Conservation (phyloP, 1,284 basidiomycete genomes). For the Trichosporon asahii region DNA sequence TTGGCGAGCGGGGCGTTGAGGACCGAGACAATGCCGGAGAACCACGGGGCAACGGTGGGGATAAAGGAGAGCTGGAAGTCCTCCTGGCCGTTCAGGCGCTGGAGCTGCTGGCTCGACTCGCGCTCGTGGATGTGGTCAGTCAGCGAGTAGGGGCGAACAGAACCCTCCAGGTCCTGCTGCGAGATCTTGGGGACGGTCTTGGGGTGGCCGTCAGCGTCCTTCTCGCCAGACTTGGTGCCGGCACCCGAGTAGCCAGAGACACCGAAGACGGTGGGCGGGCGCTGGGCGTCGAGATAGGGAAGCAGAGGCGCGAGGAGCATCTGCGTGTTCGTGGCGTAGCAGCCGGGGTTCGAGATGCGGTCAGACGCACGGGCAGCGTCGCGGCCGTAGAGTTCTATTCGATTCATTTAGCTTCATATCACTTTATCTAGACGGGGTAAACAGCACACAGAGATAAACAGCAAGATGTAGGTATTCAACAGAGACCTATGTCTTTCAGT, state of each 20-base stretch:
- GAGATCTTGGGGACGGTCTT: constrained; percentile 78
- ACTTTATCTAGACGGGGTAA: constrained; percentile 16
- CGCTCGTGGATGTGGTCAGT: constrained; percentile 99
- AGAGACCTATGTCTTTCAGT: neutral
- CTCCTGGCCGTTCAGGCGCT: constrained; percentile 56
- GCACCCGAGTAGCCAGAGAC: constrained; percentile 93
- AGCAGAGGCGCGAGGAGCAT: constrained; percentile 86
- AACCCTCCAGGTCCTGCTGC: constrained; percentile 69
- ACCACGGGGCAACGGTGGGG: constrained; percentile 88
- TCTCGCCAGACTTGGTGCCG: constrained; percentile 71
- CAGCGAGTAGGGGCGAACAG: constrained; percentile 77
- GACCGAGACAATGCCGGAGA: constrained; percentile 89
- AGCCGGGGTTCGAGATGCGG: constrained; percentile 94
- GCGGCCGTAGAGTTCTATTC: constrained; percentile 82
- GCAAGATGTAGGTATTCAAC: constrained; percentile 3
- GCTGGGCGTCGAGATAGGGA: constrained; percentile 61
- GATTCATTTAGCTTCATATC: constrained; percentile 31
- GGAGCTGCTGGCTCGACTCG: constrained; percentile 81
- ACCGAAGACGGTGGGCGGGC: constrained; percentile 85
- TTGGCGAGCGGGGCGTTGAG: constrained; percentile 73
- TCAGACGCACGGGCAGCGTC: constrained; percentile 65
- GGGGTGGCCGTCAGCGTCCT: constrained; percentile 64
- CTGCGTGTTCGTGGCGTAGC: constrained; percentile 92
- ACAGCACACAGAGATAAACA: constrained; percentile 7
- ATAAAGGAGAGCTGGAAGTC: constrained; percentile 75